Conservation (phyloP, 129 eudicot species). For the Chrysanthemum seticuspe region DNA sequence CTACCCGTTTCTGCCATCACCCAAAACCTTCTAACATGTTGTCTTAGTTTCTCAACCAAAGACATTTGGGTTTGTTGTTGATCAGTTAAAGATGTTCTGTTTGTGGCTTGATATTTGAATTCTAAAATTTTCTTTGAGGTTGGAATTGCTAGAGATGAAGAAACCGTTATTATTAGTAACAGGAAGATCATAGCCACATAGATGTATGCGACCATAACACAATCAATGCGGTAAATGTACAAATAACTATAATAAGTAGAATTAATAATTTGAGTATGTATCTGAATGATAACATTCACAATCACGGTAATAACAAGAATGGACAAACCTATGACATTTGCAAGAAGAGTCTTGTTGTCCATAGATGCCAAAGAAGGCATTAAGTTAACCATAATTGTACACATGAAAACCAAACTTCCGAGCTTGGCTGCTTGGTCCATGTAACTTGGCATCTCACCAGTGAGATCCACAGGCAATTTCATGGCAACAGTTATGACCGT, state of each 20-base stretch:
- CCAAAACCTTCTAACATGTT: slow-evolving; percentile 7
- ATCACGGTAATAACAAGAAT: slow-evolving; percentile 35
- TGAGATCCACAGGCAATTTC: slow-evolving; percentile 47
- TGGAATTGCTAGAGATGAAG: slow-evolving; percentile 31
- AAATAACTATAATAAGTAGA: too few species aligned
- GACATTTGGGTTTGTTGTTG: neutral
- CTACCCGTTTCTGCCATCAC: slow-evolving; percentile 14
- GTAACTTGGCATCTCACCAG: slow-evolving; percentile 6
- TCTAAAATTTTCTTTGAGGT: slow-evolving; percentile 29
- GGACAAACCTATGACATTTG: slow-evolving; percentile 33
- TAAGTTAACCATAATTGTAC: slow-evolving; percentile 34
- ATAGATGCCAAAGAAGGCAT: slow-evolving; percentile 40
- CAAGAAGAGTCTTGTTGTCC: slow-evolving; percentile 23
- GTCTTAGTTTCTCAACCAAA: slow-evolving; percentile 9
- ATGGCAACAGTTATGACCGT: slow-evolving; percentile 35
- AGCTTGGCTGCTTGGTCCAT: slow-evolving; percentile 25
- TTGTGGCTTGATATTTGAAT: slow-evolving; percentile 21
- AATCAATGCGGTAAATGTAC: too few species aligned
- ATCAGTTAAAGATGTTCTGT: neutral
- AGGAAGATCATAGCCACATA: neutral
- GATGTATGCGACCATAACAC: neutral
- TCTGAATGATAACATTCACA: slow-evolving; percentile 31
- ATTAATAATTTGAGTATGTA: slow-evolving; percentile 14
- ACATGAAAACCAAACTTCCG: slow-evolving; percentile 33
- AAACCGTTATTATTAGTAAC: slow-evolving; percentile 16